A percentile compares a stretch with the other conserved stretches of the same genome.
phyloP scores from a whole-genome alignment of 345 rosid species.

The Citrus glauca region DNA sequence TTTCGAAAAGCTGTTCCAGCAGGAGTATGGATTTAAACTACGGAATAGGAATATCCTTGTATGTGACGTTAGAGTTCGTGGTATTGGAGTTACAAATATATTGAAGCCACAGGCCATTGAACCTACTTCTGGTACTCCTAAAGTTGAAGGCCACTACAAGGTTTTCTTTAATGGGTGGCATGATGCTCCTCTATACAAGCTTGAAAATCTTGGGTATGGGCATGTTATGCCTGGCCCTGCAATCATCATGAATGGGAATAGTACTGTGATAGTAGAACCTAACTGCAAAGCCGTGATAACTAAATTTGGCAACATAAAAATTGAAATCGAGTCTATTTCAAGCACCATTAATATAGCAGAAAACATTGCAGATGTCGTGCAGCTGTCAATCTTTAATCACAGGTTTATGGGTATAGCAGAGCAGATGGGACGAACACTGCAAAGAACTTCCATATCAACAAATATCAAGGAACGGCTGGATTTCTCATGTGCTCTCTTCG shows the following conservation, averaged over 20 bases:
- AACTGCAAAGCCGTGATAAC: slow-evolving; percentile 75
- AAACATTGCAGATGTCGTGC: slow-evolving; percentile 94
- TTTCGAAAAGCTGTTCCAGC: slow-evolving; percentile 76
- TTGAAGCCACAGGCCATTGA: slow-evolving; percentile 64
- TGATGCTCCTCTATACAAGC: slow-evolving; percentile 68
- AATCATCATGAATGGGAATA: slow-evolving; percentile 94
- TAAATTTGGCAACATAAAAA: slow-evolving; percentile 83
- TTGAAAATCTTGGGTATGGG: slow-evolving; percentile 74
- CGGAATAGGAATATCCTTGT: slow-evolving; percentile 67
- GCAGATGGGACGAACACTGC: slow-evolving; percentile 96
- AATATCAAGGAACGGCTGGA: slow-evolving; percentile 93
- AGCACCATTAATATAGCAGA: slow-evolving; percentile 44
- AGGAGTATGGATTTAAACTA: slow-evolving; percentile 91
- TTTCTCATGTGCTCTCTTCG: slow-evolving; percentile 94
- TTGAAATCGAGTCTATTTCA: slow-evolving; percentile 49
- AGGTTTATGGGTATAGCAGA: slow-evolving; percentile 99
- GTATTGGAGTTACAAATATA: slow-evolving; percentile 81
- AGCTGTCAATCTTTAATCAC: slow-evolving; percentile 88
- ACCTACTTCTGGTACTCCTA: slow-evolving; percentile 46
- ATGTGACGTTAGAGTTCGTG: slow-evolving; percentile 93
- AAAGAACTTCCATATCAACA: slow-evolving; percentile 96
- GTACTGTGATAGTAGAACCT: slow-evolving; percentile 94
- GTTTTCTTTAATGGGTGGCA: slow-evolving; percentile 79
- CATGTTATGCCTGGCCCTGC: slow-evolving; percentile 72
- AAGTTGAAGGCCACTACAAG: slow-evolving; percentile 55